phyloP scores from a whole-genome alignment of 1,284 basidiomycete genomes.

The Xerocomus minutiporus region DNA sequence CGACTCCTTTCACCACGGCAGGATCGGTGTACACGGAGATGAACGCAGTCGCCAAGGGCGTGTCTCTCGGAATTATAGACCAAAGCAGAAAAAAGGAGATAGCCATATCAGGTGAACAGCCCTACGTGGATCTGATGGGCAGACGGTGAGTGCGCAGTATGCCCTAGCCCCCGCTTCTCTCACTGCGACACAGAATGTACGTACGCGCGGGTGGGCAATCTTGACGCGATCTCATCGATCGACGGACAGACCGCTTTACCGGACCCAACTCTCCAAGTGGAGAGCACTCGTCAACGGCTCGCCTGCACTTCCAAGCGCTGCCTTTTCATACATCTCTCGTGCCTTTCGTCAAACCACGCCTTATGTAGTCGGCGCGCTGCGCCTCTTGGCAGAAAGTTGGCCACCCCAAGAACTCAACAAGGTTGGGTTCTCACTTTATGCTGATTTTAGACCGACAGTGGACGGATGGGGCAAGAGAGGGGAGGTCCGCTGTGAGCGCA shows the following conservation, averaged over 20 bases:
- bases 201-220: constrained; percentile 17
- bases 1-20: constrained; percentile 28
- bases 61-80: constrained; percentile 72
- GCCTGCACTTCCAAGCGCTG: constrained; percentile 68
- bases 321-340: constrained; percentile 80
- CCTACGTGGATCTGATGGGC: constrained; percentile 89
- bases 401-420: constrained; percentile 61
- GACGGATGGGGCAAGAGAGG: constrained; percentile 73
- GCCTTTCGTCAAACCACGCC: constrained; percentile 74
- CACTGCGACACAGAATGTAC: constrained; percentile 44
- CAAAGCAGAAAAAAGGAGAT: constrained; percentile 49
- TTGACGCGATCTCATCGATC: neutral
- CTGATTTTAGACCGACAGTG: constrained; percentile 67
- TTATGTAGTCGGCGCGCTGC: constrained; percentile 74
- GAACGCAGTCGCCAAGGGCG: constrained; percentile 81
- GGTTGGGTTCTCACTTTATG: constrained; percentile 70
- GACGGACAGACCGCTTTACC: constrained; percentile 69
- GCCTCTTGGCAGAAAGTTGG: constrained; percentile 71
- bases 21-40: constrained; percentile 91
- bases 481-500: constrained; percentile 57
- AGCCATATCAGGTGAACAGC: constrained; percentile 65
- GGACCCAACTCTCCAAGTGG: constrained; percentile 67
- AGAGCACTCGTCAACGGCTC: constrained; percentile 74
- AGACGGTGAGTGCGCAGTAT: constrained; percentile 56
- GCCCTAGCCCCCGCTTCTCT: neutral